Conservation (phyloP, 2,329 filamentous ascomycete genomes). For the Arachnomyces sp. region DNA sequence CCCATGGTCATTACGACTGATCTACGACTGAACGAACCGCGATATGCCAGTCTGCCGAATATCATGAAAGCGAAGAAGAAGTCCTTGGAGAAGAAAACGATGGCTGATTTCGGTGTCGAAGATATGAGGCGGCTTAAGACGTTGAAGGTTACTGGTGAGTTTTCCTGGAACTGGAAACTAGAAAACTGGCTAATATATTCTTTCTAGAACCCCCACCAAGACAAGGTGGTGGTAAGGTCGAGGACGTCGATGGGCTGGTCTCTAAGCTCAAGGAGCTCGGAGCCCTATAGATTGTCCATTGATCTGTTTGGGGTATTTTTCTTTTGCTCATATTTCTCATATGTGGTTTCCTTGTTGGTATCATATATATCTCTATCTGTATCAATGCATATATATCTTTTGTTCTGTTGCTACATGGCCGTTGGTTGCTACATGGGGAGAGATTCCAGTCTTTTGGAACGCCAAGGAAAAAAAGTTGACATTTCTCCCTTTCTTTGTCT, state of each 20-base stretch:
- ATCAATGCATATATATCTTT: no score
- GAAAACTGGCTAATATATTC: slow-evolving; percentile 6
- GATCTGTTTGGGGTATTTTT: no score
- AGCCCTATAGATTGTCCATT: slow-evolving; percentile 55
- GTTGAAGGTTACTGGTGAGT: slow-evolving; percentile 74
- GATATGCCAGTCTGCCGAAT: slow-evolving; percentile 91
- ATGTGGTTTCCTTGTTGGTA: no score
- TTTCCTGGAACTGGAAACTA: neutral
- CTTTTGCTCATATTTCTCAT: no score
- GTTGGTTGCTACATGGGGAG: no score
- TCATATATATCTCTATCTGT: no score
- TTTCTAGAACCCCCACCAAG: slow-evolving; percentile 69
- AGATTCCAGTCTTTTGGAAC: no score
- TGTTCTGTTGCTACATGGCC: no score
- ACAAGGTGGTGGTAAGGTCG: slow-evolving; percentile 93
- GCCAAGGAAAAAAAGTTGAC: no score
- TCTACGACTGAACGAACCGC: slow-evolving; percentile 84
- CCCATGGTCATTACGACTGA: slow-evolving; percentile 95
- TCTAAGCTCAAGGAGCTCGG: slow-evolving; percentile 92
- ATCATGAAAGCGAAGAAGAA: slow-evolving; percentile 99
- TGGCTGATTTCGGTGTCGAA: slow-evolving; percentile 74
- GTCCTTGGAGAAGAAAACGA: slow-evolving; percentile 83
- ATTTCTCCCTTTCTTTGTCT: no score
- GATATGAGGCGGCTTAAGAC: slow-evolving; percentile 73
- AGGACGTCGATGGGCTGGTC: slow-evolving; percentile 93